These are phyloP conservation scores for Cercophora sp. DNA, from an alignment of 495 filamentous ascomycete species.

Conservation along the genomic window DNA sequence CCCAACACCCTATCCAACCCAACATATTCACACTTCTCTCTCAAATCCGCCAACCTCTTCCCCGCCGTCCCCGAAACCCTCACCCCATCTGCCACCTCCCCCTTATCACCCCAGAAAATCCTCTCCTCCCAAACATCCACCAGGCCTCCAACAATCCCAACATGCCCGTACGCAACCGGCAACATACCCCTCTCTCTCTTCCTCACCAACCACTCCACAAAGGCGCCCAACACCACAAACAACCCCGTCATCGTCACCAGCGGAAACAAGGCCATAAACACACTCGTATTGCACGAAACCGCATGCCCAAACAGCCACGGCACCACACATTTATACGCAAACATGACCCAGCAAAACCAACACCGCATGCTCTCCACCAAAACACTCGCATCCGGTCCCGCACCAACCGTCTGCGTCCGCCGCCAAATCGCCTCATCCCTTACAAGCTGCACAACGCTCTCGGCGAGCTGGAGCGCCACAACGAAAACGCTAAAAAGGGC, in stretches of 20 bases:
- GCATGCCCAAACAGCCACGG: conserved; percentile 1
- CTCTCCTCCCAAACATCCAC: conserved; percentile 4
- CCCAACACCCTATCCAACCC: no score
- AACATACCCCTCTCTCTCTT: background rate
- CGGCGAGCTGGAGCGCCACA: background rate
- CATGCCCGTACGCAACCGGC: conserved; percentile 2
- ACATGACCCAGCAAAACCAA: background rate
- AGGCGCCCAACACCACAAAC: background rate
- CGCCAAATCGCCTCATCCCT: conserved; percentile 7
- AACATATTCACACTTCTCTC: no score
- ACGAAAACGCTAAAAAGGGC: background rate
- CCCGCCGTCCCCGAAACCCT: background rate
- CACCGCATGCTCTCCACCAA: background rate
- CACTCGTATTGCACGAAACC: background rate
- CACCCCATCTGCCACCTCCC: background rate
- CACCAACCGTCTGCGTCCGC: background rate
- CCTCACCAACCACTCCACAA: background rate
- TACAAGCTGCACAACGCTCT: background rate
- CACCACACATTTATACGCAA: background rate
- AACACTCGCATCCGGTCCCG: background rate
- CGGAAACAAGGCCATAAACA: background rate
- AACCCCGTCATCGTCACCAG: background rate
- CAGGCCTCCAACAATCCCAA: background rate
- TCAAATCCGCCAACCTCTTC: background rate
- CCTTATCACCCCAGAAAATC: background rate